Evolutionary conservation across 2,329 filamentous ascomycete genomes (phyloP), one percentile per base, ranked within the genome.

Genomic region (Hypoxylon sp.): DNA sequence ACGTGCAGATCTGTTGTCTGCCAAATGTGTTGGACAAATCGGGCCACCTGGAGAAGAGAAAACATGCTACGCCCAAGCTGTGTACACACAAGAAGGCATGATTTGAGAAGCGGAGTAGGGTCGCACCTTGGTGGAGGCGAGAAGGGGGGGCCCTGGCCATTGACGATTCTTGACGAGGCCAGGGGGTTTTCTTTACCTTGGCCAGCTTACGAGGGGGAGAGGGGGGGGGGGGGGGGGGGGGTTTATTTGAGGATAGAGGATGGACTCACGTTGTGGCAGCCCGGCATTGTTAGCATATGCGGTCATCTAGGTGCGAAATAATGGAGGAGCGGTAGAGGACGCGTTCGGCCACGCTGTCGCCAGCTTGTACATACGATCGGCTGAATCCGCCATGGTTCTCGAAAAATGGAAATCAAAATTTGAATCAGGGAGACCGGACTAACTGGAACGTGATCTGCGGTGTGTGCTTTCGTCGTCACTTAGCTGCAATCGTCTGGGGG

Each of bases 361-460:
- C 63, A 52, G 60, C 57, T 55, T 70, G 68, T 71, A 72, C 58
- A 70, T 71, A 70, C 42, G 59, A 65, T 62, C 55, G 62, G 52
- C 60, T 63, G 45, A 55, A 43, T 47, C 51, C 45, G 60, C 58
- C 56, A 33, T 47, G 55, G 53, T 63, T 58, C 59, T 60, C 27
- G 58, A 68, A 69, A 27, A 63, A 65, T 68, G 64, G 63, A 64
- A 68, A 65, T 62, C 53, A 60, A 65, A 59, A 55, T 64, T 43
- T 58, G 61, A 62, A 65, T 60, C 41, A 68, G 63, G 50, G 58
- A 64, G 49, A 56, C 17, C 58, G 63, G 40, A 62, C 43, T 52
- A 49, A 43, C 37, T 57, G 54, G 35, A 63, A 59, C 52, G 51
- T 57, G 48, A 64, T 59, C 27, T 64, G 4, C 46, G 42, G 53